Conservation (phyloP, 805 yeast species). For the Pichia kluyveri region DNA sequence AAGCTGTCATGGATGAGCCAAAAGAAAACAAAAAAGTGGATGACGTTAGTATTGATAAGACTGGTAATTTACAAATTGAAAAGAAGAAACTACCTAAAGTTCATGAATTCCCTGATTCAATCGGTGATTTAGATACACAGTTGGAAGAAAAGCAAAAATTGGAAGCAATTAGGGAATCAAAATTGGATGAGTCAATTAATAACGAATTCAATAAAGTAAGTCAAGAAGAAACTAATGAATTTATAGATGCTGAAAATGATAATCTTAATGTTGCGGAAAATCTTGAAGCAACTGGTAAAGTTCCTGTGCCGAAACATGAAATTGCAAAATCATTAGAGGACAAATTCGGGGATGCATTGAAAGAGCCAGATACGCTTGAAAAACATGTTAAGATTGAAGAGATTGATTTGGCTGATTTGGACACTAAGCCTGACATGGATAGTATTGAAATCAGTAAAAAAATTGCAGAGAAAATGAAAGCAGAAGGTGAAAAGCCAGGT, state of each 20-base stretch:
- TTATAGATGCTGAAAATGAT: background rate
- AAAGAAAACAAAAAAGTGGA: background rate
- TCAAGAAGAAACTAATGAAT: background rate
- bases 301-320: slow-evolving; percentile 12
- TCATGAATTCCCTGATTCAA: background rate
- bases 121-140: background rate
- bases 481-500: slow-evolving; percentile 16
- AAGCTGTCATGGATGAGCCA: background rate
- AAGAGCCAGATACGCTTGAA: background rate
- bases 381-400: background rate
- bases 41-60: background rate
- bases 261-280: slow-evolving; percentile 4
- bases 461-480: slow-evolving; percentile 19
- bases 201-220: background rate
- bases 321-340: slow-evolving; percentile 21
- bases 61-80: background rate
- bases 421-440: background rate
- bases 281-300: slow-evolving; percentile 2
- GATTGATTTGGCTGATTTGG: background rate
- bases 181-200: background rate
- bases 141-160: background rate
- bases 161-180: background rate
- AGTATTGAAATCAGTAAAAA: slow-evolving; percentile 11
- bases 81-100: background rate
- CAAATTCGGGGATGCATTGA: slow-evolving; percentile 14